Conservation (phyloP, 1,284 basidiomycete species). For the Pyrrhoderma noxium region DNA sequence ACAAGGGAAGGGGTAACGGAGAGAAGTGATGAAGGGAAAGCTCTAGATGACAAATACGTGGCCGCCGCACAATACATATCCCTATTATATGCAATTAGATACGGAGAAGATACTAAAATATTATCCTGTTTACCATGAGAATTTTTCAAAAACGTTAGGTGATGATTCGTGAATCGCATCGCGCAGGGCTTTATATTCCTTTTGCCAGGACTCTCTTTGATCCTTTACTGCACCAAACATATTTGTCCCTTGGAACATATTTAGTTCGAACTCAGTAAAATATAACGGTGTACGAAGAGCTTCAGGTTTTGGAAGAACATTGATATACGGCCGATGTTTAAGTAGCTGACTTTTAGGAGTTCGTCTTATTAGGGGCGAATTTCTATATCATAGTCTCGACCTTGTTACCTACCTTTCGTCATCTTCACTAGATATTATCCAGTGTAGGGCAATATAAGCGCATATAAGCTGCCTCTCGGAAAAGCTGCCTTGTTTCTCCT, state of each 20-base stretch:
- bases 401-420: constrained; percentile 21
- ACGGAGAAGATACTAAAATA: not conserved
- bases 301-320: constrained; percentile 51
- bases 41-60: constrained; percentile 78
- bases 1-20: constrained; percentile 47
- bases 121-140: constrained; percentile 57
- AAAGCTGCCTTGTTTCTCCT: constrained; percentile 35
- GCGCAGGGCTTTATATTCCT: constrained; percentile 51
- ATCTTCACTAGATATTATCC: constrained; percentile 35
- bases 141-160: constrained; percentile 38
- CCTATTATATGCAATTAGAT: constrained; percentile 36
- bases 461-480: constrained; percentile 67
- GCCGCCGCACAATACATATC: constrained; percentile 60
- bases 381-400: not conserved
- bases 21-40: constrained; percentile 80
- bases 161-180: constrained; percentile 33
- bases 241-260: constrained; percentile 68
- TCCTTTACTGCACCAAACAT: constrained; percentile 66
- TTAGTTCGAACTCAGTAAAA: constrained; percentile 57
- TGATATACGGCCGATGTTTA: constrained; percentile 56
- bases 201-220: constrained; percentile 48
- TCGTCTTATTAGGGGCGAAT: constrained; percentile 5
- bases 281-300: constrained; percentile 71
- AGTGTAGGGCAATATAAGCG: constrained; percentile 67
- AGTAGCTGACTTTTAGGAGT: constrained; percentile 31